Evolutionary conservation across 345 rosid genomes (phyloP), one percentile per base, ranked within the genome.

Genomic region (Triadica sebifera): DNA sequence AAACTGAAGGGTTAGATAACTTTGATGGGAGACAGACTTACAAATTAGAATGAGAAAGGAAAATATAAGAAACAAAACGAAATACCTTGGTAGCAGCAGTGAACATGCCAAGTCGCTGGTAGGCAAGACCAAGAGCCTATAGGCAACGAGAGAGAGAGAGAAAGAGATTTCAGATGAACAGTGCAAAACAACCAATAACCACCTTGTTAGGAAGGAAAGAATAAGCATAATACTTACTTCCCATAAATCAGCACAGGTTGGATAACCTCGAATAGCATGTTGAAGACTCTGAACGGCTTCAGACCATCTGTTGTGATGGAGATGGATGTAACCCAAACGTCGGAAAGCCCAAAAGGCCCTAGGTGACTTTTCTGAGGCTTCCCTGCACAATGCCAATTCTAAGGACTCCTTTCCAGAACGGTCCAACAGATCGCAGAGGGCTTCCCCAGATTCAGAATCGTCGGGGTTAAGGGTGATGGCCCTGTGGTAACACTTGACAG

Each of bases 271-370:
- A 81, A 95, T 95, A 59, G 98, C 99, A 77, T 89, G 96, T 65
- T 95, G 98, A 81, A 95, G 97, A 65, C 90, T 84, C 50, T 78
- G 93, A 67, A 93, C 98, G 74, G 99, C 98, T 74, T 93, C 94
- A 70, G 99, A 85, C 96, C 95, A 91, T 76, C 83, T 85, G 72
- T 78, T 86, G 72, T 86, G 90, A 86, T 87, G 87, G 61, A 93
- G 81, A 86, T 90, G 98, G 69, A 95, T 83, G 80, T 81, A 91
- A 66, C 99, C 99, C 71, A 91, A 76, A 81, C 94, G 84, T 4
- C 89, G 82, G 75, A 90, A 95, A 50, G 99, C 97, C 98, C 99
- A 93, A 73, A 91, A 95, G 73, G 98, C 97, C 85, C 93, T 90
- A 0, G 99, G 94, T 9, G 98, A 95, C 78, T 86, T 93, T 37